Evolutionary conservation across 805 yeast genomes (phyloP).

Genomic region (Pichia eremophila): DNA sequence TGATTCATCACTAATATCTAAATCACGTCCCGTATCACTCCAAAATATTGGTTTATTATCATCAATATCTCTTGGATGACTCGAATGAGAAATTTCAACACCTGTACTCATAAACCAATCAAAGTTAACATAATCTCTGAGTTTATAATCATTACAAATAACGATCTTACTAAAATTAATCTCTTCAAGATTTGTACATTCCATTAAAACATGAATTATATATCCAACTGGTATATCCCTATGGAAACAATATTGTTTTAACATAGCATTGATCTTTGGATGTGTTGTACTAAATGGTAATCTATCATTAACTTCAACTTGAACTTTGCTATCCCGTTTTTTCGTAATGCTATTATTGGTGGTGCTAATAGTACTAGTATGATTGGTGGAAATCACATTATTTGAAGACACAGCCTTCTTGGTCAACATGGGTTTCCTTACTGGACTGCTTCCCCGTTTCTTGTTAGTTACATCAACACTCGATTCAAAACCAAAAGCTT

Average conservation of each 20-base stretch:
- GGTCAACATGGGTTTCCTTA: neutral
- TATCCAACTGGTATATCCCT: constrained; percentile 76
- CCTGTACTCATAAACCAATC: constrained; percentile 21
- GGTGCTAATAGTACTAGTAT: neutral
- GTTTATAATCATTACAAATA: constrained; percentile 57
- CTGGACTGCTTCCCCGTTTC: neutral
- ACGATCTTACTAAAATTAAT: constrained; percentile 55
- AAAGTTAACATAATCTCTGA: constrained; percentile 31
- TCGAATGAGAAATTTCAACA: constrained; percentile 13
- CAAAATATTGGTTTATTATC: constrained; percentile 16
- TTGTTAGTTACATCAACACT: neutral
- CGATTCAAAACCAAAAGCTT: constrained; percentile 5
- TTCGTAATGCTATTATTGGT: neutral
- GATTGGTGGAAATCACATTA: neutral
- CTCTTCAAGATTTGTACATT: constrained; percentile 51
- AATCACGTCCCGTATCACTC: constrained; percentile 26
- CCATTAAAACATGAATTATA: constrained; percentile 54
- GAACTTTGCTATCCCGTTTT: neutral
- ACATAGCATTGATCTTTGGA: constrained; percentile 53
- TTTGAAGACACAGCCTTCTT: neutral
- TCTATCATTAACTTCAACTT: neutral
- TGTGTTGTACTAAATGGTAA: constrained; percentile 34
- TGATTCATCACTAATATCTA: constrained; percentile 21
- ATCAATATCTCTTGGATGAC: constrained; percentile 7
- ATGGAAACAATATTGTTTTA: constrained; percentile 54